These are phyloP conservation scores for Hypoxylon sp. DNA, from an alignment of 2,329 filamentous ascomycete species.

Conservation along the genomic window DNA sequence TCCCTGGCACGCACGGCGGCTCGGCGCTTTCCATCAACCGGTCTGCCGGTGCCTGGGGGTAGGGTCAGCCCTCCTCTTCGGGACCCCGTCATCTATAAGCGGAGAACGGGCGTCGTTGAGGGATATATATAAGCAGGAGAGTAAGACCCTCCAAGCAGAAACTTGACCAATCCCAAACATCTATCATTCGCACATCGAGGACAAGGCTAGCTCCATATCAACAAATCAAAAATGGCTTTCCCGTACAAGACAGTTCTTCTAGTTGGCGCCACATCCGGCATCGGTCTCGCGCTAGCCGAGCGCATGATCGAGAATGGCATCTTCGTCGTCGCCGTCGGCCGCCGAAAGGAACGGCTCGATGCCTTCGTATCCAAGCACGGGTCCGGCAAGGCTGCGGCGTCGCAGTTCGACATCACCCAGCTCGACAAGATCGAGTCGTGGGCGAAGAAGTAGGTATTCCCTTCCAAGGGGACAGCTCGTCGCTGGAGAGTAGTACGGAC, in stretches of 20 bases:
- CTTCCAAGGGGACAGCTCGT: not conserved
- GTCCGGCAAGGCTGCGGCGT: conserved; percentile 48
- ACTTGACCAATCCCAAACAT: too few relatives aligned
- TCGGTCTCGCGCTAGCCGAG: conserved; percentile 43
- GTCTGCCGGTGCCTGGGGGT: too few relatives aligned
- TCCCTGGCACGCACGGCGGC: too few relatives aligned
- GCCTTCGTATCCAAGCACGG: conserved; percentile 58
- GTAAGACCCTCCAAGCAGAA: too few relatives aligned
- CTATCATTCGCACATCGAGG: too few relatives aligned
- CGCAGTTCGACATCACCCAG: conserved; percentile 56
- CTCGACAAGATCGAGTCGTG: conserved; percentile 52
- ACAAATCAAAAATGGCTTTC: conserved; percentile 32
- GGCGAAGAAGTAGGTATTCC: conserved; percentile 46
- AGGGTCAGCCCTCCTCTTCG: too few relatives aligned
- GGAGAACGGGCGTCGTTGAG: too few relatives aligned
- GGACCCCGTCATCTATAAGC: too few relatives aligned
- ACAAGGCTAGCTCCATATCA: too few relatives aligned
- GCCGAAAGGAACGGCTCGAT: conserved; percentile 61
- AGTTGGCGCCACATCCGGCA: conserved; percentile 43
- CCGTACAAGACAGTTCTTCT: conserved; percentile 44
- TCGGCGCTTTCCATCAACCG: too few relatives aligned
- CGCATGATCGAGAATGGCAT: conserved; percentile 54
- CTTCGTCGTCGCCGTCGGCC: conserved; percentile 63
- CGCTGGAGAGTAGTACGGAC: not conserved
- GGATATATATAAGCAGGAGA: too few relatives aligned